Evolutionary conservation across 2,329 filamentous ascomycete species (phyloP).

Genomic region (Hypomyces rosellus): DNA sequence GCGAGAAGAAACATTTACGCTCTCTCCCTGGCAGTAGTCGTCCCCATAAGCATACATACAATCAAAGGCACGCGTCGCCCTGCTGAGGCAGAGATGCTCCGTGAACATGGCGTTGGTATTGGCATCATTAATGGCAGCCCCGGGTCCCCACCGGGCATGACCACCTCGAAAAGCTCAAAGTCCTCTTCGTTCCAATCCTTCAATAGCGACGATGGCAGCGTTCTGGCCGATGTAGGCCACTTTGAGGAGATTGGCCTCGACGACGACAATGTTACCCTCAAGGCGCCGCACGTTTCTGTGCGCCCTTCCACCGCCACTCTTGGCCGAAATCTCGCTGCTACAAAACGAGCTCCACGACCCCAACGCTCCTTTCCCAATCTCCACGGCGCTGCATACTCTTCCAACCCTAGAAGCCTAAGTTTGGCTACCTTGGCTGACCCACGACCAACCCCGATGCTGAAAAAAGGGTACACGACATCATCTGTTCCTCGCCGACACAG

Average conservation of each 20-base stretch:
- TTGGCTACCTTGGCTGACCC: conserved; percentile 32
- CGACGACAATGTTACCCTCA: conserved; percentile 49
- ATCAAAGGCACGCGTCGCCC: conserved; percentile 6
- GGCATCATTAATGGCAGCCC: conserved; percentile 21
- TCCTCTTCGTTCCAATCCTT: conserved; percentile 83
- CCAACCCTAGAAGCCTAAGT: conserved; percentile 48
- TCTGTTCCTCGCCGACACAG: conserved; percentile 39
- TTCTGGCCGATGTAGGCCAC: conserved; percentile 67
- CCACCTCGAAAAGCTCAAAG: conserved; percentile 80
- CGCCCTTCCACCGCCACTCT: conserved; percentile 26
- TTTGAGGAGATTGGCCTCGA: conserved; percentile 93
- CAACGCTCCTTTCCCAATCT: conserved; percentile 42
- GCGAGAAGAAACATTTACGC: too few species aligned
- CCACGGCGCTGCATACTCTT: conserved; percentile 37
- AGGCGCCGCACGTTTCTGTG: conserved; percentile 38
- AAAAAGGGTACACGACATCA: conserved; percentile 27
- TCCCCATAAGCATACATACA: background rate
- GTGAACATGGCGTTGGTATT: conserved; percentile 23
- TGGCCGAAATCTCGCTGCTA: conserved; percentile 25
- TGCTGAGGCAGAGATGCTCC: conserved; percentile 31
- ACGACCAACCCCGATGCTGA: conserved; percentile 20
- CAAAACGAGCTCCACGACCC: conserved; percentile 24
- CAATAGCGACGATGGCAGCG: conserved; percentile 64
- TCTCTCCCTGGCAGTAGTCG: too few species aligned
- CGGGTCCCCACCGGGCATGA: conserved; percentile 54